Evolutionary conservation across 331 rosid species (phyloP).

Genomic region (Rhamnella rubrinervis): DNA sequence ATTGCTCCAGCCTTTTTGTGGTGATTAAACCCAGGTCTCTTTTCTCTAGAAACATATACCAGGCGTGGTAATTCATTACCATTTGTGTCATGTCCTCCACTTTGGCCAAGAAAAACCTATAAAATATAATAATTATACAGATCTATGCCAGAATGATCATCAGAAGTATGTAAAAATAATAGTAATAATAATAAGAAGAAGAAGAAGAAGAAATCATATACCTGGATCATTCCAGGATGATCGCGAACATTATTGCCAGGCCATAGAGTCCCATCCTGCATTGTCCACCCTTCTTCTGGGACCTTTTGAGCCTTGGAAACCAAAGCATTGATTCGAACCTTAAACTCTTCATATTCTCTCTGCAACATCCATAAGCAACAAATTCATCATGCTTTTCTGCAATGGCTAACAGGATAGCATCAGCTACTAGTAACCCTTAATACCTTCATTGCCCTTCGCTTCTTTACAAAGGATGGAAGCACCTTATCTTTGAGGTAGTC

Average conservation of each 20-base stretch:
- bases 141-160: not conserved
- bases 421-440: not conserved
- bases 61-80: constrained; percentile 40
- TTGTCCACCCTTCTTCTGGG: constrained; percentile 44
- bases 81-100: constrained; percentile 31
- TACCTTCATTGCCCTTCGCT: constrained; percentile 47
- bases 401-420: not conserved
- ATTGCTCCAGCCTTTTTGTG: constrained; percentile 46
- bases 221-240: constrained; percentile 52
- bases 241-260: constrained; percentile 41
- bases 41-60: constrained; percentile 44
- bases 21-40: constrained; percentile 41
- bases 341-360: constrained; percentile 47
- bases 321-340: constrained; percentile 38
- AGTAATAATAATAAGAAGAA: no score
- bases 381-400: not conserved
- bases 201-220: constrained; percentile 1
- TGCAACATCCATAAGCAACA: constrained; percentile 7
- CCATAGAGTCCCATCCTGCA: constrained; percentile 48
- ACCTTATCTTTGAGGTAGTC: constrained; percentile 40
- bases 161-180: not conserved
- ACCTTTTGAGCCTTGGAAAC: constrained; percentile 40
- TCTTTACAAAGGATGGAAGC: constrained; percentile 38
- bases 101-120: constrained; percentile 43
- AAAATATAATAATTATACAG: not conserved